Percentiles rank a stretch among this genome's conserved stretches.
Evolutionary conservation across 1,284 basidiomycete species (phyloP).

Genomic region (Tilletia horrida): DNA sequence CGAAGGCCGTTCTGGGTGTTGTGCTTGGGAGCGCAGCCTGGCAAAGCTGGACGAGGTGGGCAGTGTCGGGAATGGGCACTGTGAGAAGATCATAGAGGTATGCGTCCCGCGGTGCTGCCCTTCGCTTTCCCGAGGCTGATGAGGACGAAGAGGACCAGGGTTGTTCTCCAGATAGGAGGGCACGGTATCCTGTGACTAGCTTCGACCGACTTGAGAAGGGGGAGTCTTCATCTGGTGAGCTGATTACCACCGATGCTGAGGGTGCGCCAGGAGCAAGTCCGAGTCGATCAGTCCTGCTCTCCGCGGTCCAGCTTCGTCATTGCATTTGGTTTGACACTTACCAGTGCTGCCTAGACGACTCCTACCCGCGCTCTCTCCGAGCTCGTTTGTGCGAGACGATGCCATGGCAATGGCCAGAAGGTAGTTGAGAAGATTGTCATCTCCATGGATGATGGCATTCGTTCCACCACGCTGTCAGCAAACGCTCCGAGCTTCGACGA

Average conservation of each 20-base stretch:
- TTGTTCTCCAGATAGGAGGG: constrained; percentile 1
- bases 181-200: not conserved
- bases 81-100: constrained; percentile 13
- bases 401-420: too few species aligned
- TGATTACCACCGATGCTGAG: not conserved
- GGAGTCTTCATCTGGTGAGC: not conserved
- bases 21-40: not conserved
- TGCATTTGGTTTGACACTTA: too few species aligned
- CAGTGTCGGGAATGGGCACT: not conserved
- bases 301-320: not conserved
- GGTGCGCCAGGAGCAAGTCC: not conserved
- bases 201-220: not conserved
- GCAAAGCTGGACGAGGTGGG: constrained; percentile 2
- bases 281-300: not conserved
- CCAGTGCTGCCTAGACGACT: too few species aligned
- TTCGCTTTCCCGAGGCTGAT: not conserved
- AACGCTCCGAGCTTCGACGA: not conserved
- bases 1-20: not conserved
- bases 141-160: not conserved
- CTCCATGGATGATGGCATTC: too few species aligned
- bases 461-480: too few species aligned
- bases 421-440: too few species aligned
- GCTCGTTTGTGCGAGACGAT: too few species aligned
- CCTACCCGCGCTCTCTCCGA: too few species aligned
- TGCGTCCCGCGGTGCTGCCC: not conserved